Base-by-base conservation (phyloP, 768 basidiomycete species). In the Pleurotus sapidus region DNA sequence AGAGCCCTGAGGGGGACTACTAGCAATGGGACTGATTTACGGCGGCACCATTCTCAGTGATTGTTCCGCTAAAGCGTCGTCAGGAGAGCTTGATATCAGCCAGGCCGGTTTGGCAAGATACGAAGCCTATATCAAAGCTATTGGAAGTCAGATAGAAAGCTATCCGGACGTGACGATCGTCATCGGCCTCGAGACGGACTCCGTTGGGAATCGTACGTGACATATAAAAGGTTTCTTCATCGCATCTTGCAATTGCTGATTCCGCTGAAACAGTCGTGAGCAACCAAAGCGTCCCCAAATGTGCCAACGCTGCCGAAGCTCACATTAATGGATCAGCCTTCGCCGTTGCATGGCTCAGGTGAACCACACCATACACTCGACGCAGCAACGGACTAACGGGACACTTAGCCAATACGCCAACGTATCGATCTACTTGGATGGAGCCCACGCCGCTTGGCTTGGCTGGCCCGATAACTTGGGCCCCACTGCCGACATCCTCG, bases 391-490 rank as follows among this genome's bases (percentile, higher is more conserved):
- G 4, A 25, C 17, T 14, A 18, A 37, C 7, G 23, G 20, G 9
- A 53, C 15, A 24, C 17, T 18, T 25, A 53, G 51, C 43, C 63
- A 66, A 23, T 55, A 63, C 14, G 63, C 66, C 43, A 69, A 69
- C 48, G 67, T 71, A 30, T 61, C 63, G 34, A 57, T 70, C 48
- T 70, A 71, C 60, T 50, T 70, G 37, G 72, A 72, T 56, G 72
- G 67, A 39, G 73, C 65, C 38, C 69, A 72, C 49, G 70, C 70
- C 39, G 70, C 66, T 18, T 72, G 72, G 72, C 67, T 72, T 18
- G 71, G 72, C 20, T 73, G 71, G 66, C 60, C 61, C 42, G 63
- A 57, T 53, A 74, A 71, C 59, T 61, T 71, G 43, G 67, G 62
- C 11, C 68, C 68, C 25, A 58, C 70, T 5, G 72, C 71, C 11